Conservation (phyloP, 306 rosid species). For the Lotus japonicus region DNA sequence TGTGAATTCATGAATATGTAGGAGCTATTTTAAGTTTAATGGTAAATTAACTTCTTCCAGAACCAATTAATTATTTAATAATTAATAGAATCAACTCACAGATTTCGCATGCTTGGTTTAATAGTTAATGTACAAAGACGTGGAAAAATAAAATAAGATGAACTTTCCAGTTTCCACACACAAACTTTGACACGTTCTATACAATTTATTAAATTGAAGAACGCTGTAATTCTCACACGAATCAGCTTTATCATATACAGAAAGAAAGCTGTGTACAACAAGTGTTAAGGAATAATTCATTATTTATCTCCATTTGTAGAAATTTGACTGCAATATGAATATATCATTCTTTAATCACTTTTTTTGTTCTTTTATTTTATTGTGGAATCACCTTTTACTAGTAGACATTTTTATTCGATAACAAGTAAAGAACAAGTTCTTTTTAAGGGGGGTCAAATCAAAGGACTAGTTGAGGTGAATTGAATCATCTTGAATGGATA, state of each 20-base stretch:
- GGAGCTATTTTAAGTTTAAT: too few species aligned
- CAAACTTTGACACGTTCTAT: constrained; percentile 1
- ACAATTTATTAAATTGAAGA: background rate
- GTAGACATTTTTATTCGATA: background rate
- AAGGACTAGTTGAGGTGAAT: background rate
- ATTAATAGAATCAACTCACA: background rate
- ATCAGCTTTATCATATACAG: background rate
- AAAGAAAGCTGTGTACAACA: background rate
- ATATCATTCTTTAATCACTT: background rate
- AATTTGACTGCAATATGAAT: background rate
- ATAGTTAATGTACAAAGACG: background rate
- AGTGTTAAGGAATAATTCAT: background rate
- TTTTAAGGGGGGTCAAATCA: too few species aligned
- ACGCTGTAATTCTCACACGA: background rate
- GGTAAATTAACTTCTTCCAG: too few species aligned
- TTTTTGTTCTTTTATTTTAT: too few species aligned
- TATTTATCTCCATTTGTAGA: background rate
- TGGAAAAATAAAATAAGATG: background rate
- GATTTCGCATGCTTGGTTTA: background rate
- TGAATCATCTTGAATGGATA: constrained; percentile 10
- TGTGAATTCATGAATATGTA: too few species aligned
- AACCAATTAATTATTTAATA: too few species aligned
- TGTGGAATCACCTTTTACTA: background rate
- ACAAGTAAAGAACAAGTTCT: background rate
- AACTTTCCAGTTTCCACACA: background rate